Conservation (phyloP, 169 alveolate genomes). For the Plasmodium sp. region DNA sequence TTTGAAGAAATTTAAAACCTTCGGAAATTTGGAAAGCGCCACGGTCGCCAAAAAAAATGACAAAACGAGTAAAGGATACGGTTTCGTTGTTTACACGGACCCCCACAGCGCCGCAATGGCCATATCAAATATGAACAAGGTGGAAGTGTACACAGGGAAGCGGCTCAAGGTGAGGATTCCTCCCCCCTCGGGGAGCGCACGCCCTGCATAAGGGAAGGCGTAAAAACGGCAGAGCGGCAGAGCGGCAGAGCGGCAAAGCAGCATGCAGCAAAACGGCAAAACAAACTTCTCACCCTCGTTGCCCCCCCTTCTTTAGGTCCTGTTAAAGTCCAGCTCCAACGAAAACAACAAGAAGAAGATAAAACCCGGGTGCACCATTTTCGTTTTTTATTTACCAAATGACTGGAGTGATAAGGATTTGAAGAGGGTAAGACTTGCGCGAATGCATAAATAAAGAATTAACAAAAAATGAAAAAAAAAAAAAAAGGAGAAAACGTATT, state of each 20-base stretch:
- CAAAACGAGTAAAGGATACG: conserved; percentile 87
- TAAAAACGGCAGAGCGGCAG: background rate
- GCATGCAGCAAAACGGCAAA: background rate
- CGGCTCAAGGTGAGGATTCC: conserved; percentile 40
- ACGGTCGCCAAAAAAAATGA: conserved; percentile 72
- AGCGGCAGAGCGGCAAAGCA: background rate
- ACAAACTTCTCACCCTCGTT: background rate
- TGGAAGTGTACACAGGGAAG: conserved; percentile 57
- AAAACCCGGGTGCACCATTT: conserved; percentile 74
- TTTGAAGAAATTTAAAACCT: conserved; percentile 56
- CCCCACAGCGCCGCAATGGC: conserved; percentile 91
- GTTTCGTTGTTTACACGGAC: conserved; percentile 91
- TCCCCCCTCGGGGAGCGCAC: background rate
- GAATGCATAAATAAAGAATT: background rate
- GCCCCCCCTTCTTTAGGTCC: conserved; percentile 26
- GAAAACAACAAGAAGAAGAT: conserved; percentile 51
- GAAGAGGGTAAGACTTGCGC: conserved; percentile 37
- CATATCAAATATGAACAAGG: conserved; percentile 84
- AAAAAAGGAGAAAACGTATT: background rate
- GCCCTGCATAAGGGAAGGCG: background rate
- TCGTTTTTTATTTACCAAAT: conserved; percentile 68
- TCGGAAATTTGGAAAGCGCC: conserved; percentile 72
- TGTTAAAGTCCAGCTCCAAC: conserved; percentile 52
- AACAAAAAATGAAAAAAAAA: background rate
- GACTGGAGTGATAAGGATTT: conserved; percentile 75